These are phyloP conservation scores for Wickerhamiella slavikovae DNA, from an alignment of 805 yeast genomes.

Conservation along the genomic window DNA sequence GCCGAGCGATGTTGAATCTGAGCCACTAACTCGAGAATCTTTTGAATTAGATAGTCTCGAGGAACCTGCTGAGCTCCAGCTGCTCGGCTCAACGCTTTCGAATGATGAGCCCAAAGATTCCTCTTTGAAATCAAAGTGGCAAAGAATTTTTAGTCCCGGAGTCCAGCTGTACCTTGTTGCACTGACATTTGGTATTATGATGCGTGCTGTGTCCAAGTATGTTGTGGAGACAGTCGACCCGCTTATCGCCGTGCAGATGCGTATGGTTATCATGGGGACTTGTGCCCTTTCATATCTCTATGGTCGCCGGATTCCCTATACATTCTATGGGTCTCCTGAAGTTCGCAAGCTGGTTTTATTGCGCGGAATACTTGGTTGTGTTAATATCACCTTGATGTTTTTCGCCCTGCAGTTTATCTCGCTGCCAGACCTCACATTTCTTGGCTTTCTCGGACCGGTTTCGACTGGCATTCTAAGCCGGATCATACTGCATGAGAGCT, in stretches of 20 bases:
- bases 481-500: constrained; percentile 41
- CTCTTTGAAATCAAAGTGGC: no score
- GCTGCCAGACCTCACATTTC: constrained; percentile 62
- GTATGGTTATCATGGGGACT: constrained; percentile 54
- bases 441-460: constrained; percentile 60
- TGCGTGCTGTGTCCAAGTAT: constrained; percentile 10
- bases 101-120: no score
- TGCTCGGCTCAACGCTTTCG: no score
- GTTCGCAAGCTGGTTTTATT: constrained; percentile 31
- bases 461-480: constrained; percentile 59
- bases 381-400: constrained; percentile 66
- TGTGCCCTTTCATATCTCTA: constrained; percentile 39
- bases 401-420: constrained; percentile 53
- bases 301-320: constrained; percentile 30
- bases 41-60: no score
- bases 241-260: constrained; percentile 33
- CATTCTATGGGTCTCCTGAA: constrained; percentile 49
- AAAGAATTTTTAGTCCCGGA: constrained; percentile 22
- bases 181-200: constrained; percentile 8
- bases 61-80: no score
- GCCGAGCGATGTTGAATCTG: no score
- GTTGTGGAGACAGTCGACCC: constrained; percentile 6
- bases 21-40: no score
- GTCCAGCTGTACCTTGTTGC: constrained; percentile 8
- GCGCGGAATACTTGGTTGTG: constrained; percentile 55